Base-by-base conservation (phyloP, 2,329 filamentous ascomycete genomes). In the Atkinsonella hypoxylon region DNA sequence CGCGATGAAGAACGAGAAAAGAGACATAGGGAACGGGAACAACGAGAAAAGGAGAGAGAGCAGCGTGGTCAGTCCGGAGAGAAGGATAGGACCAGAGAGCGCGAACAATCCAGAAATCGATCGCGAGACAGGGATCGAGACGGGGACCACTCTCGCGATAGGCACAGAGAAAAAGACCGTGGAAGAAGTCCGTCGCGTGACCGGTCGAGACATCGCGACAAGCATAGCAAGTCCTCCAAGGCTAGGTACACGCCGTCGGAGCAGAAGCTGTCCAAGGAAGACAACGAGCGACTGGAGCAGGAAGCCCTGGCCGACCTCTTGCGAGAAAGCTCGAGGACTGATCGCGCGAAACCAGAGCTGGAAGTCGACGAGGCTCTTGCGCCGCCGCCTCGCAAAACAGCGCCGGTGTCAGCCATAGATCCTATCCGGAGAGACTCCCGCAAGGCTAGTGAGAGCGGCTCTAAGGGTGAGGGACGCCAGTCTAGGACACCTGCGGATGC, bases 231-330 rank as follows among this genome's bases (percentile, higher is more conserved):
- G 61, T 3, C 15, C 45, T 52, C 60, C 36, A 65, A 64, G 56
- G 67, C 67, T 22, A 69, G 66, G 15, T 65, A 66, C 20, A 64
- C 65, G 36, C 65, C 68, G 38, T 62, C 73, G 0, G 72, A 72
- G 50, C 68, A 75, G 58, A 70, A 76, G 46, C 69, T 81, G 11
- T 76, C 76, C 7, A 75, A 79, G 53, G 78, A 81, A 55, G 77
- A 82, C 39, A 72, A 76, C 26, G 73, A 79, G 49, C 69, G 72
- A 17, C 69, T 82, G 8, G 78, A 82, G 57, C 72, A 75, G 57
- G 76, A 80, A 56, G 78, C 78, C 1, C 64, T 82, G 52, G 76
- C 74, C 18, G 75, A 82, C 53, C 69, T 82, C 13, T 62, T 82
- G 12, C 71, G 78, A n/a, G 78, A 81, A 57, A 81, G 77, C 62